Conservation (phyloP, 331 rosid genomes). For the Pyracantha coccinea region DNA sequence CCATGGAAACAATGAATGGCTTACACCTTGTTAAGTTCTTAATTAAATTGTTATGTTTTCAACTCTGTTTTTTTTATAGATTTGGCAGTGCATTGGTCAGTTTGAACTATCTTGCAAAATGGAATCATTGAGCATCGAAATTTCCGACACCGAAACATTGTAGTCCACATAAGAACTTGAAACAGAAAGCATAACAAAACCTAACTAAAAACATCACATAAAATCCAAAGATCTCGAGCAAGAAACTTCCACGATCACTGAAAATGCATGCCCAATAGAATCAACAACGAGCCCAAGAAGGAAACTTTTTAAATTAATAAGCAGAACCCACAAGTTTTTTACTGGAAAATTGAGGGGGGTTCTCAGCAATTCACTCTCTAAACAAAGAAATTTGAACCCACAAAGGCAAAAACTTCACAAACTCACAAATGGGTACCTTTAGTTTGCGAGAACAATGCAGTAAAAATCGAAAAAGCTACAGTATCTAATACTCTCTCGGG, state of each 20-base stretch:
- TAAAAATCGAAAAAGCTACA: neutral
- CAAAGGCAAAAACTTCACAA: conserved; percentile 4
- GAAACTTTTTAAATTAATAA: neutral
- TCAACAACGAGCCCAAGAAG: neutral
- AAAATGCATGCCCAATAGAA: neutral
- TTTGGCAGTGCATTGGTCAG: neutral
- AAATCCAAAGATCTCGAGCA: neutral
- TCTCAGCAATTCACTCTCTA: neutral
- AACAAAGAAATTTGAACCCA: conserved; percentile 19
- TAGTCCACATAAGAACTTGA: neutral
- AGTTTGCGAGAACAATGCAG: neutral
- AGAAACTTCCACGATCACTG: neutral
- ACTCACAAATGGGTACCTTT: conserved; percentile 5
- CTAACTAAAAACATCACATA: neutral
- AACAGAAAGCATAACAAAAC: neutral
- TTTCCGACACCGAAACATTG: neutral
- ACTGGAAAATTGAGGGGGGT: neutral
- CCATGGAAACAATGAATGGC: neutral
- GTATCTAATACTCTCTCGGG: neutral
- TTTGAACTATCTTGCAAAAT: neutral
- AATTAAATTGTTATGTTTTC: neutral
- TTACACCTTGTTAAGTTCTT: neutral
- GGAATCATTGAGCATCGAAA: neutral
- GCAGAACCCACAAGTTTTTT: neutral
- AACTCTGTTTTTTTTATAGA: neutral